Conservation (phyloP, 2,329 filamentous ascomycete genomes). For the Boeremia lycopersici region DNA sequence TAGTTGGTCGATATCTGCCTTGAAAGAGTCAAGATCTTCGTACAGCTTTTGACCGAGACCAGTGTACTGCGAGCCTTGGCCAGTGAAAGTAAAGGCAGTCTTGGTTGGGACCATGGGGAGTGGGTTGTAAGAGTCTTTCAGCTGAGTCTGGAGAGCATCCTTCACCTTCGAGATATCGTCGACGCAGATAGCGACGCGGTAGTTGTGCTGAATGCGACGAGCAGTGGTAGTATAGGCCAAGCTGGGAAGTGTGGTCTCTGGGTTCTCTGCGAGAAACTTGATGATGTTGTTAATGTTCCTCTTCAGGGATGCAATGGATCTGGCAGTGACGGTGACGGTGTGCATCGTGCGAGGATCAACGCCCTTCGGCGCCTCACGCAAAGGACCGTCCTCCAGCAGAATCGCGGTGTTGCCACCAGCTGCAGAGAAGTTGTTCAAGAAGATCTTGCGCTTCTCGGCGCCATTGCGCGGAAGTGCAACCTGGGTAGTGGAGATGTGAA, state of each 20-base stretch:
- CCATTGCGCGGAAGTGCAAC: conserved; percentile 56
- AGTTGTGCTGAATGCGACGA: conserved; percentile 60
- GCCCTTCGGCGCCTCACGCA: conserved; percentile 48
- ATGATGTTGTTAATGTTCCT: conserved; percentile 57
- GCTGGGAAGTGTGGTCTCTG: conserved; percentile 53
- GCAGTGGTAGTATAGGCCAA: conserved; percentile 60
- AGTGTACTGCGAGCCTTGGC: conserved; percentile 60
- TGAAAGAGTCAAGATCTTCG: conserved; percentile 56
- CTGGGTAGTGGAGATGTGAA: conserved; percentile 57
- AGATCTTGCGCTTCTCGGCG: conserved; percentile 55
- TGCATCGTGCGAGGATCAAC: conserved; percentile 55
- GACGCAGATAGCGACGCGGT: conserved; percentile 56
- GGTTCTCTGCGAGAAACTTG: conserved; percentile 53
- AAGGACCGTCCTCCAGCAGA: conserved; percentile 58
- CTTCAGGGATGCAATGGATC: conserved; percentile 59
- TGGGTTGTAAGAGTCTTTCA: conserved; percentile 58
- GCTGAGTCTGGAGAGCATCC: conserved; percentile 53
- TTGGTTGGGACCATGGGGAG: conserved; percentile 60
- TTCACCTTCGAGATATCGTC: conserved; percentile 55
- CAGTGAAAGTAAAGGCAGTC: conserved; percentile 59
- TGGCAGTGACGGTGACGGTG: conserved; percentile 57
- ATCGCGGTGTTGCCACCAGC: conserved; percentile 61
- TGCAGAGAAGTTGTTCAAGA: conserved; percentile 61
- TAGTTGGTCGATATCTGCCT: conserved; percentile 56
- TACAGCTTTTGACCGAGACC: conserved; percentile 58